A percentile compares a stretch with the other conserved stretches of the same genome.
phyloP scores from a whole-genome alignment of 1,139 yeast species.

The Arxiozyma bovina region DNA sequence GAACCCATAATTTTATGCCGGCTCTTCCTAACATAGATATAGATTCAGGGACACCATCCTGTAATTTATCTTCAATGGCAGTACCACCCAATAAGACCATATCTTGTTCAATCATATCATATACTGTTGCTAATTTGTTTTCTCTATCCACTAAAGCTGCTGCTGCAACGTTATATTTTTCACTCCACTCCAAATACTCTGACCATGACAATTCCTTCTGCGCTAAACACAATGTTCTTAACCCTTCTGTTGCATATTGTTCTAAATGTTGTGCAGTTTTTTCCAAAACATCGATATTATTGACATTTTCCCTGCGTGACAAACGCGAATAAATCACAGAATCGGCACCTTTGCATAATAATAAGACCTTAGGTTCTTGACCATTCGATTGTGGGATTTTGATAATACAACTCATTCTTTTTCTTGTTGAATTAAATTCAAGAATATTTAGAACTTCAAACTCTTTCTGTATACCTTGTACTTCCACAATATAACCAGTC shows the following conservation, averaged over 20 bases:
- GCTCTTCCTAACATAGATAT: constrained; percentile 82
- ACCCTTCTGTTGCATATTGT: constrained; percentile 89
- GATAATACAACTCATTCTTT: constrained; percentile 92
- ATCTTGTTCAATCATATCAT: constrained; percentile 70
- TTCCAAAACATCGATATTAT: constrained; percentile 38
- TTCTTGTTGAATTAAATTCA: constrained; percentile 86
- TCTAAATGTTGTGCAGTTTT: constrained; percentile 80
- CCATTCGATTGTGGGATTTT: constrained; percentile 45
- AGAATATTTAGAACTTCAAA: constrained; percentile 68
- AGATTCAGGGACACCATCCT: constrained; percentile 95
- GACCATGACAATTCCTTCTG: constrained; percentile 59
- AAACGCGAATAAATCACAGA: constrained; percentile 77
- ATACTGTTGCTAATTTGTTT: constrained; percentile 62
- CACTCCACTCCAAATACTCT: constrained; percentile 60
- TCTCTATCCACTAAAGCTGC: constrained; percentile 71
- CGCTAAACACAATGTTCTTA: constrained; percentile 89
- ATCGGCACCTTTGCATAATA: constrained; percentile 92
- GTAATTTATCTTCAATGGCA: constrained; percentile 93
- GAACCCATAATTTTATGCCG: constrained; percentile 93
- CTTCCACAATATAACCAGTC: constrained; percentile 56
- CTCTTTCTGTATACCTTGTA: constrained; percentile 67
- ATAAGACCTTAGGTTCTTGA: constrained; percentile 39
- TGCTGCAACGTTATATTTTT: constrained; percentile 67
- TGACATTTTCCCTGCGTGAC: constrained; percentile 29
- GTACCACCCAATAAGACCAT: constrained; percentile 86